Evolutionary conservation across 768 basidiomycete species (phyloP).

Genomic region (Pisolithus albus): DNA sequence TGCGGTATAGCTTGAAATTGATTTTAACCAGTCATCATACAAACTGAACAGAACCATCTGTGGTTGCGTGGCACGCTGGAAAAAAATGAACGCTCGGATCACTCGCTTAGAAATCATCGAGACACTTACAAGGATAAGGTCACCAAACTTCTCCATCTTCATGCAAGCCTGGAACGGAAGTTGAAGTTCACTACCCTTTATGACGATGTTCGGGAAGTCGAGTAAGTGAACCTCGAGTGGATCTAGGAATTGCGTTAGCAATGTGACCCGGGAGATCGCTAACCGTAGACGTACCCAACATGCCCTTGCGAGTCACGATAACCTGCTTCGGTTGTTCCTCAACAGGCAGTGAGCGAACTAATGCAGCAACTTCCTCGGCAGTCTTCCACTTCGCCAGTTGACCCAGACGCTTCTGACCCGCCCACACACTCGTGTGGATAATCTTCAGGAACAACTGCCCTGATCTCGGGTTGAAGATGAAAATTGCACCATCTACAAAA

Average conservation of each 20-base stretch:
- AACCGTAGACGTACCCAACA: constrained; percentile 64
- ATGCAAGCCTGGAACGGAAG: constrained; percentile 99
- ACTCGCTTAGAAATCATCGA: neutral
- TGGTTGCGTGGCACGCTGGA: constrained; percentile 88
- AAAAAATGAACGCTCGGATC: constrained; percentile 1
- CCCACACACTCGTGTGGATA: constrained; percentile 99
- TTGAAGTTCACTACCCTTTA: constrained; percentile 97
- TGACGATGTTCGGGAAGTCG: constrained; percentile 99
- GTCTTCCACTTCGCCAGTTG: constrained; percentile 99
- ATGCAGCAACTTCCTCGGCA: constrained; percentile 97
- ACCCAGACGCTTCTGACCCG: constrained; percentile 98
- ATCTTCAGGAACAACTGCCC: constrained; percentile 98
- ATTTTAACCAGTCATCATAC: constrained; percentile 99
- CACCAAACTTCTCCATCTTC: constrained; percentile 99
- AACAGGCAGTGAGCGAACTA: constrained; percentile 96
- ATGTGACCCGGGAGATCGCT: neutral
- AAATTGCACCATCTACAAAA: constrained; percentile 78
- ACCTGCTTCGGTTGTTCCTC: constrained; percentile 99
- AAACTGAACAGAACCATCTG: constrained; percentile 99
- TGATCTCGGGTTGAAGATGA: constrained; percentile 99
- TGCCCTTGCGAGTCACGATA: constrained; percentile 99
- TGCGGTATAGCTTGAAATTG: constrained; percentile 97
- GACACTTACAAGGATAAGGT: constrained; percentile 71
- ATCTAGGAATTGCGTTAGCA: constrained; percentile 36
- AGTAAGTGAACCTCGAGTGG: constrained; percentile 97